Percentiles rank a stretch among this genome's conserved stretches.
phyloP scores from a whole-genome alignment of 1,284 basidiomycete genomes.

The Rhodotorula glutinis region DNA sequence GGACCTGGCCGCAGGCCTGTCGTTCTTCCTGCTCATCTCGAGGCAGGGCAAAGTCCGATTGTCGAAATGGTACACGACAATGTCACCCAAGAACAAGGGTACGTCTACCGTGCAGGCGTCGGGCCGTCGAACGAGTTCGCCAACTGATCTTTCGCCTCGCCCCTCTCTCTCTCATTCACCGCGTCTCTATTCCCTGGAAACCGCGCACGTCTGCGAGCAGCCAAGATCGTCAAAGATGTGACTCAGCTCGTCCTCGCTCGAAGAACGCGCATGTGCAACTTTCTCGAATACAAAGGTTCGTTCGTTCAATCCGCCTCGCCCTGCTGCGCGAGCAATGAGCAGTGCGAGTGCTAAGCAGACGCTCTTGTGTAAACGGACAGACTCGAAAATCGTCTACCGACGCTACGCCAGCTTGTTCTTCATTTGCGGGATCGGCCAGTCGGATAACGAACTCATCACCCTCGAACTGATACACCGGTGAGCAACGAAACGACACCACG shows the following conservation, averaged over 20 bases:
- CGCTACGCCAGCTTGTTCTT: slow-evolving; percentile 98
- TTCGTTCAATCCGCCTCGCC: too few species aligned
- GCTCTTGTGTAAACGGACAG: too few species aligned
- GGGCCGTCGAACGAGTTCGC: too few species aligned
- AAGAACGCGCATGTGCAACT: slow-evolving; percentile 98
- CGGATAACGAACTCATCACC: slow-evolving; percentile 88
- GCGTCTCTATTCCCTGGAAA: too few species aligned
- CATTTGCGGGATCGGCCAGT: slow-evolving; percentile 82
- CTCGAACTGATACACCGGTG: slow-evolving; percentile 90
- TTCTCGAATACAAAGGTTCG: slow-evolving; percentile 99
- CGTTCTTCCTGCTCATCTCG: slow-evolving; percentile 36
- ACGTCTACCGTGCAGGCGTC: too few species aligned
- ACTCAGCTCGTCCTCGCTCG: slow-evolving; percentile 94
- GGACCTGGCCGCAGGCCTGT: slow-evolving; percentile 18
- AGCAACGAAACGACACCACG: not conserved
- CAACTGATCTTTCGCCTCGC: too few species aligned
- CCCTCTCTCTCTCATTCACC: too few species aligned
- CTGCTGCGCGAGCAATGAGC: too few species aligned
- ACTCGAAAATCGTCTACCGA: slow-evolving; percentile 85
- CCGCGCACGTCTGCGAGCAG: too few species aligned
- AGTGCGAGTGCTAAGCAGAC: too few species aligned
- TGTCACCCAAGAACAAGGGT: slow-evolving; percentile 58
- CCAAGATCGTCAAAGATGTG: slow-evolving; percentile 98
- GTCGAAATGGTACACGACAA: slow-evolving; percentile 98
- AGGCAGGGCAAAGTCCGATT: slow-evolving; percentile 86